Base-by-base conservation (phyloP, 2,329 filamentous ascomycete species). In the Aspergillus glaucus region DNA sequence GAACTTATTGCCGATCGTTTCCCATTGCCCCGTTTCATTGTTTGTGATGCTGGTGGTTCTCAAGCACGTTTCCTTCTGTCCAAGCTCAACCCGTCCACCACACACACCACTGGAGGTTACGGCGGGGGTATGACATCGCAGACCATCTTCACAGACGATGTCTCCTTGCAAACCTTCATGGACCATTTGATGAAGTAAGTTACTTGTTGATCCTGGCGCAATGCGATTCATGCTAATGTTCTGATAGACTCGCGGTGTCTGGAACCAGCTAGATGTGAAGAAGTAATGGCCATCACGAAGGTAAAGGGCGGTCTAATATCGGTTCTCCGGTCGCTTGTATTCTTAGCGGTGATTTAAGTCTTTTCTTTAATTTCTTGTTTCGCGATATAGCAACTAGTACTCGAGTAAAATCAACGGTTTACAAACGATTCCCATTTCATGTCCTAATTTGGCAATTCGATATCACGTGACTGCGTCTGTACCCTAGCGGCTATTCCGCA, bases 121-220 rank as follows among this genome's bases (percentile, higher is more conserved):
- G 93, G 93, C 48, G 91, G 90, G 53, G 87, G 92, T 44, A 84
- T 87, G 63, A 91, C 87, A 43, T 91, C 92, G 7, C 93, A 98
- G 72, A 98, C 93, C 4, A 98, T 98, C 62, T 98, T 98, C 74
- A 98, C 93, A 1, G 93, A 98, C 64, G 93, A 98, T 69, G 93
- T 98, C 47, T 96, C 90, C 47, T 75, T 98, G 65, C 92, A 97
- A 72, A 97, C 92, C 1, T 98, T 98, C 67, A 98, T 98, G 93
- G 93, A 98, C 63, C 91, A 97, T 73, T 76, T 98, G 67, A 98
- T 98, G 93, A 98, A 98, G 88, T 91, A 78, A 73, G 85, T 78
- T 17, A 28, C 21, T 8, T 5, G 2, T 34, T 21, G 9, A 9
- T 28, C 26, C 8, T 19, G 7, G 21, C 48, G 42, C 19, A 24